Percentiles rank a stretch among this genome's conserved stretches.
These are phyloP conservation scores for Plasmodium coatneyi DNA, from an alignment of 169 alveolate genomes.

Conservation along the genomic window DNA sequence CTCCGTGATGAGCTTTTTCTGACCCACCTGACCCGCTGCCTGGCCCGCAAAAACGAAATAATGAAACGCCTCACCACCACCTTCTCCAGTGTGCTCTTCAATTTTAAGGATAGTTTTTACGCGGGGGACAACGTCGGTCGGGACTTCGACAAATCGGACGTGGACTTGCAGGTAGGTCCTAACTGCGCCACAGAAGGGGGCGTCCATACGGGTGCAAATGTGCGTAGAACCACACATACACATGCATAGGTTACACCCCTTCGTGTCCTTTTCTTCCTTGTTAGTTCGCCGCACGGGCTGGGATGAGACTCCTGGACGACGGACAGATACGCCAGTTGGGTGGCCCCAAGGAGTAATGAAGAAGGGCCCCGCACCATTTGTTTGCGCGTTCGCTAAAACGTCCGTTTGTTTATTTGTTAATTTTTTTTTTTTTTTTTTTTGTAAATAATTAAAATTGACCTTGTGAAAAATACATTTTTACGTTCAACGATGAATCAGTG, in stretches of 20 bases:
- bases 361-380: background rate
- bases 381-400: background rate
- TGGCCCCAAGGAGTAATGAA: background rate
- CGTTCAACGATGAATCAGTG: background rate
- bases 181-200: background rate
- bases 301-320: slow-evolving; percentile 13
- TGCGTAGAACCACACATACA: too few relatives aligned
- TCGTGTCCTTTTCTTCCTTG: background rate
- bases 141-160: slow-evolving; percentile 12
- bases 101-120: slow-evolving; percentile 17
- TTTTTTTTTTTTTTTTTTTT: background rate
- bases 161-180: slow-evolving; percentile 24
- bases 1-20: slow-evolving; percentile 1
- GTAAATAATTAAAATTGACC: background rate
- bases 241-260: background rate
- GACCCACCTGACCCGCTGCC: background rate
- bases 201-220: background rate
- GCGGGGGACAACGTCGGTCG: slow-evolving; percentile 56
- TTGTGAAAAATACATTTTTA: background rate
- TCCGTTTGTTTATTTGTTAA: background rate
- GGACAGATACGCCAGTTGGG: background rate
- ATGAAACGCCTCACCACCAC: background rate
- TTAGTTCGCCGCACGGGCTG: slow-evolving; percentile 15
- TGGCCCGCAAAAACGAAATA: slow-evolving; percentile 19
- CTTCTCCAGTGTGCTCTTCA: slow-evolving; percentile 15